phyloP scores from a whole-genome alignment of 495 filamentous ascomycete genomes.

The Halenospora varia region DNA sequence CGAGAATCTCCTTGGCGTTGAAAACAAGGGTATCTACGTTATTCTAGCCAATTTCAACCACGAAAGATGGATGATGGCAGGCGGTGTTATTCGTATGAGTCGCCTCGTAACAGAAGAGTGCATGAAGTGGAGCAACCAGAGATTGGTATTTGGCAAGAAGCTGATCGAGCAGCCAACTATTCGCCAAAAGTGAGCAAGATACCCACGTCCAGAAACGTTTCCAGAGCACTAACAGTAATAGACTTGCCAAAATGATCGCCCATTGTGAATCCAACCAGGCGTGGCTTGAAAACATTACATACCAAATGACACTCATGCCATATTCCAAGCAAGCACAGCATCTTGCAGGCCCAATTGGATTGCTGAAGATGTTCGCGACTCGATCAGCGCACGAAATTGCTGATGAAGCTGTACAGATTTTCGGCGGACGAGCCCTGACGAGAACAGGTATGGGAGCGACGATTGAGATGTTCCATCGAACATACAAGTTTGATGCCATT shows the following conservation, averaged over 20 bases:
- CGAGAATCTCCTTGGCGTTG: constrained; percentile 73
- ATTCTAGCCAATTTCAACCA: constrained; percentile 88
- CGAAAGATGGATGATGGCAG: constrained; percentile 69
- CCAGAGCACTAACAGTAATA: constrained; percentile 6
- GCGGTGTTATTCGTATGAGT: constrained; percentile 59
- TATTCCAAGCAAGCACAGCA: constrained; percentile 73
- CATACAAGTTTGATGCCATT: constrained; percentile 88
- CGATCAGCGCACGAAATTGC: constrained; percentile 76
- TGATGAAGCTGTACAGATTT: constrained; percentile 81
- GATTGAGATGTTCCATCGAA: constrained; percentile 73
- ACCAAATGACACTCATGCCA: constrained; percentile 85
- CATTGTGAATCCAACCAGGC: constrained; percentile 76
- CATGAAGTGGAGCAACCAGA: constrained; percentile 86
- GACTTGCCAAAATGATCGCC: constrained; percentile 81
- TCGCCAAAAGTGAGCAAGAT: constrained; percentile 55
- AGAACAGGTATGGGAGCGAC: constrained; percentile 78
- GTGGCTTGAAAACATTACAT: constrained; percentile 79
- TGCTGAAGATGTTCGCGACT: constrained; percentile 77
- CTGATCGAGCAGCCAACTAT: constrained; percentile 84
- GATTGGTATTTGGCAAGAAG: constrained; percentile 79
- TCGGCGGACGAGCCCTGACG: constrained; percentile 76
- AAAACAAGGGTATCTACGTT: constrained; percentile 86
- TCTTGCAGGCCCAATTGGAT: constrained; percentile 76
- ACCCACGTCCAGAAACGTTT: constrained; percentile 13
- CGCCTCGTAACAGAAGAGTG: constrained; percentile 77